A percentile compares a stretch with the other conserved stretches of the same genome.
These are phyloP conservation scores for Kodamaea hsintzibuensis DNA, from an alignment of 805 yeast genomes.

Conservation along the genomic window DNA sequence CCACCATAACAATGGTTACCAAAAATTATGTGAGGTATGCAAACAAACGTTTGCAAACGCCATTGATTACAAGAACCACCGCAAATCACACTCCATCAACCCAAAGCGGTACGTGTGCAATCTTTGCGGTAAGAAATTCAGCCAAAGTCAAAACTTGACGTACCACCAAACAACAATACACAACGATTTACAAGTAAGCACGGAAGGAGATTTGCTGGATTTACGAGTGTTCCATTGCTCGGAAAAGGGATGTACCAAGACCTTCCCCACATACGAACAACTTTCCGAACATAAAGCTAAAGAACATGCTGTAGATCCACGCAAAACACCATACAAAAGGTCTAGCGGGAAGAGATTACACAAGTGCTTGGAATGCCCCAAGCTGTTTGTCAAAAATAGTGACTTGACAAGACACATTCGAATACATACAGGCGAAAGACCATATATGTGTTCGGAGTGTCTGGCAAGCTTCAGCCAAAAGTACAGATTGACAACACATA, in stretches of 20 bases:
- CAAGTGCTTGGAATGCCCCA: constrained; percentile 21
- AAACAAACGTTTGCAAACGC: constrained; percentile 9
- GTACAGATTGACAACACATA: constrained; percentile 21
- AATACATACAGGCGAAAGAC: constrained; percentile 11
- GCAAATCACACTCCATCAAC: constrained; percentile 12
- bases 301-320: constrained; percentile 11
- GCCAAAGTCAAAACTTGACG: constrained; percentile 12
- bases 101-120: constrained; percentile 12
- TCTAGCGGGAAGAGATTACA: constrained; percentile 26
- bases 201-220: constrained; percentile 6
- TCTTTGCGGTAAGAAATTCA: constrained; percentile 14
- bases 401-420: constrained; percentile 15
- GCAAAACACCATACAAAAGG: constrained; percentile 20
- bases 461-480: constrained; percentile 11
- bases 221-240: constrained; percentile 16
- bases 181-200: constrained; percentile 9
- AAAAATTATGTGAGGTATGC: constrained; percentile 9
- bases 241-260: constrained; percentile 16
- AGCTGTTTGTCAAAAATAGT: constrained; percentile 19
- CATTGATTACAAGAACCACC: constrained; percentile 13
- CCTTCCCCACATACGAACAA: constrained; percentile 17
- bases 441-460: constrained; percentile 10
- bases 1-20: background rate
- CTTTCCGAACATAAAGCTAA: constrained; percentile 10
- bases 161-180: constrained; percentile 13